A percentile compares a stretch with the other conserved stretches of the same genome.
These are phyloP conservation scores for Dillenia turbinata DNA, from an alignment of 164 flowering plant genomes.

Conservation along the genomic window DNA sequence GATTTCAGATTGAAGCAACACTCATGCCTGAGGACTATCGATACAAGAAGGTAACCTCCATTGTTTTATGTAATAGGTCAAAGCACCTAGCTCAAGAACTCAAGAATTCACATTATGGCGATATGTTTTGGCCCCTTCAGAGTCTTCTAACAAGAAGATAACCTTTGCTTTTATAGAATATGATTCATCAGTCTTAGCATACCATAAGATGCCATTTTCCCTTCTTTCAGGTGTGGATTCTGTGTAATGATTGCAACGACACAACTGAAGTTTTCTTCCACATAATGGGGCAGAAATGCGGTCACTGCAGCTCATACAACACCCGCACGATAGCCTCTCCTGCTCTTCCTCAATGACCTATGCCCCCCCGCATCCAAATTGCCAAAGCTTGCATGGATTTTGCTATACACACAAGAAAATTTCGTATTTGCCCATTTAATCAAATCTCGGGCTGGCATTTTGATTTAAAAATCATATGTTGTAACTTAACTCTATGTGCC, in stretches of 20 bases:
- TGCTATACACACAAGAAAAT: too few species aligned
- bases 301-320: conserved; percentile 81
- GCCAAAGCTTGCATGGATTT: too few species aligned
- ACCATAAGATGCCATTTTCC: conserved; percentile 1
- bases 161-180: background rate
- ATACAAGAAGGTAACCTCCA: conserved; percentile 57
- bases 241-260: conserved; percentile 88
- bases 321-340: conserved; percentile 76
- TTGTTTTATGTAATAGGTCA: background rate
- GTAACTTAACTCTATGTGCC: too few species aligned
- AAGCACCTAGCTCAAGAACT: background rate
- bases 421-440: too few species aligned
- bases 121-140: too few species aligned
- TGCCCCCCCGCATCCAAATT: too few species aligned
- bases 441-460: too few species aligned
- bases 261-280: conserved; percentile 81
- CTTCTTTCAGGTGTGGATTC: conserved; percentile 81
- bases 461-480: too few species aligned
- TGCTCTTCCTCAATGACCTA: conserved; percentile 47
- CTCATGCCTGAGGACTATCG: conserved; percentile 85
- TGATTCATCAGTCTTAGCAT: background rate
- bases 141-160: background rate
- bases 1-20: conserved; percentile 72
- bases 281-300: conserved; percentile 81
- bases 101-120: too few species aligned